Evolutionary conservation across 805 yeast species (phyloP).

Genomic region (Spathaspora girioi): DNA sequence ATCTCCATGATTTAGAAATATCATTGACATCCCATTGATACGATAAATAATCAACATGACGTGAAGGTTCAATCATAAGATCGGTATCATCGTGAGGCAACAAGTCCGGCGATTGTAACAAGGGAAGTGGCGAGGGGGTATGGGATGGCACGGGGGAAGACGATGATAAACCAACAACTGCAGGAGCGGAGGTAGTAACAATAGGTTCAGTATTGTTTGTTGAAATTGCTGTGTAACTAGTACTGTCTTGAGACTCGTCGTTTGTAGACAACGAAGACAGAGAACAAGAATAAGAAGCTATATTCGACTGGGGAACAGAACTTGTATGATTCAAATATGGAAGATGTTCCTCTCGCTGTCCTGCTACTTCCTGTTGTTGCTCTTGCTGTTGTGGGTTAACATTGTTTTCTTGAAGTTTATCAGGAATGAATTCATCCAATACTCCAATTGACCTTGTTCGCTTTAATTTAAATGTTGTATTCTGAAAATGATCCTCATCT

Average conservation of each 20-base stretch:
- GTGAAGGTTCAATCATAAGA: constrained; percentile 72
- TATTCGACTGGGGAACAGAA: not conserved
- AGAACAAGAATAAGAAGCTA: not conserved
- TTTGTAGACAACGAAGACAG: not conserved
- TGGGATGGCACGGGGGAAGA: not conserved
- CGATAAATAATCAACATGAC: constrained; percentile 91
- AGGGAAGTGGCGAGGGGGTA: constrained; percentile 5
- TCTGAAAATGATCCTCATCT: constrained; percentile 66
- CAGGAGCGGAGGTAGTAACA: not conserved
- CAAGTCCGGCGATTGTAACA: constrained; percentile 12
- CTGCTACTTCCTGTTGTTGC: not conserved
- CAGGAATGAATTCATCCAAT: constrained; percentile 60
- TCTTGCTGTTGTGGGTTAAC: not conserved
- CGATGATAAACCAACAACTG: no score
- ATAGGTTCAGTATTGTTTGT: not conserved
- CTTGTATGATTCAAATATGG: not conserved
- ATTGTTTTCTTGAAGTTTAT: constrained; percentile 8
- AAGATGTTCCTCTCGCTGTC: not conserved
- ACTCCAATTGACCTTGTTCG: constrained; percentile 82
- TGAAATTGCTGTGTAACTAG: no score
- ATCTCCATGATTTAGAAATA: constrained; percentile 93
- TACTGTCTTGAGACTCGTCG: not conserved
- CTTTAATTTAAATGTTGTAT: constrained; percentile 69
- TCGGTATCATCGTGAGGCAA: constrained; percentile 83
- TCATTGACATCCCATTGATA: constrained; percentile 96